Conservation (phyloP, 2,329 filamentous ascomycete species). For the Verticillium longisporum region DNA sequence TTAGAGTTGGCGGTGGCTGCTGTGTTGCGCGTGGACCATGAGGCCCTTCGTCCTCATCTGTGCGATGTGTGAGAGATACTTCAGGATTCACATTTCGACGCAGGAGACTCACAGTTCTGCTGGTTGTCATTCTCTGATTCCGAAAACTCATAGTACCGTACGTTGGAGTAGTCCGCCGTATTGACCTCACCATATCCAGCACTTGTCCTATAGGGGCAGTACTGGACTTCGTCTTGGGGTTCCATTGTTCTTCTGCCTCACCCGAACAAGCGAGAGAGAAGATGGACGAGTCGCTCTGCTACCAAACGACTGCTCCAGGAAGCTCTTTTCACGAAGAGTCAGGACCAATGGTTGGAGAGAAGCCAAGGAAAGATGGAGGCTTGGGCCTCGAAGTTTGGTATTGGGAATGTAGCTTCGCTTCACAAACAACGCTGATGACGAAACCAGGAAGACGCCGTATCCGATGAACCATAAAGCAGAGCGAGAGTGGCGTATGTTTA, state of each 20-base stretch:
- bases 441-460: neutral
- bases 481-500: neutral
- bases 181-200: slow-evolving; percentile 24
- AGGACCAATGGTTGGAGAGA: neutral
- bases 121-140: slow-evolving; percentile 25
- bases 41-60: neutral
- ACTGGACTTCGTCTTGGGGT: slow-evolving; percentile 26
- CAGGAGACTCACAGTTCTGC: neutral
- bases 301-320: neutral
- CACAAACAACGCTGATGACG: neutral
- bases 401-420: neutral
- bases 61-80: neutral
- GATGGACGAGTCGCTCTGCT: neutral
- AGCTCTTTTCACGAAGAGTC: neutral
- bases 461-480: neutral
- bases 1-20: slow-evolving; percentile 3
- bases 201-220: slow-evolving; percentile 31
- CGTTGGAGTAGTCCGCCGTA: slow-evolving; percentile 34
- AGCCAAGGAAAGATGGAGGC: neutral
- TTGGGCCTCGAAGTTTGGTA: neutral
- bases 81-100: neutral
- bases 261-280: neutral
- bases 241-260: slow-evolving; percentile 24
- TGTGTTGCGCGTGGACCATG: slow-evolving; percentile 8
- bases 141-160: slow-evolving; percentile 30